Percentiles rank a stretch among this genome's conserved stretches.
phyloP scores from a whole-genome alignment of 1,284 basidiomycete genomes.

The Porogramme epimiltina region DNA sequence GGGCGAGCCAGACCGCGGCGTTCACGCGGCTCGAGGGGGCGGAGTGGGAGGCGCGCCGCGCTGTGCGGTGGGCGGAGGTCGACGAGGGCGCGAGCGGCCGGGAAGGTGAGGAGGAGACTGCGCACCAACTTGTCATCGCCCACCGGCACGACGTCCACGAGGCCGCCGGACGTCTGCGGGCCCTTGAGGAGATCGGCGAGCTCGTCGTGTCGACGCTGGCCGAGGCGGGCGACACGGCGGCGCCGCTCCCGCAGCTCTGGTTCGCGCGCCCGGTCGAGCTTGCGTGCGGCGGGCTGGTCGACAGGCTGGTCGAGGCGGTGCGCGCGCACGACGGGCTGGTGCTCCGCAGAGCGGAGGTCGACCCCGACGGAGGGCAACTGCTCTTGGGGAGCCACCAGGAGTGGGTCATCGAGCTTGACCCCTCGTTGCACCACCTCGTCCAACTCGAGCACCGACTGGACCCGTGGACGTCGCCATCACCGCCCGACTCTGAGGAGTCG shows the following conservation, averaged over 20 bases:
- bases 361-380: background rate
- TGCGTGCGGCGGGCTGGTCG: slow-evolving; percentile 73
- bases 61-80: slow-evolving; percentile 36
- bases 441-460: background rate
- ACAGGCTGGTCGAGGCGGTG: slow-evolving; percentile 52
- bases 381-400: slow-evolving; percentile 25
- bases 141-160: slow-evolving; percentile 55
- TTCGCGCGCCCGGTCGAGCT: slow-evolving; percentile 55
- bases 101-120: slow-evolving; percentile 20
- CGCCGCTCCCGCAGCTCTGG: slow-evolving; percentile 72
- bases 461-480: slow-evolving; percentile 8
- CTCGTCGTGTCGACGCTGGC: slow-evolving; percentile 57
- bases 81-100: slow-evolving; percentile 23
- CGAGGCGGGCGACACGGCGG: slow-evolving; percentile 46
- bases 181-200: slow-evolving; percentile 51
- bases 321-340: slow-evolving; percentile 39
- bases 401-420: slow-evolving; percentile 42
- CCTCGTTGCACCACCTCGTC: slow-evolving; percentile 12
- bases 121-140: slow-evolving; percentile 53
- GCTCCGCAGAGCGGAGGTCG: slow-evolving; percentile 12
- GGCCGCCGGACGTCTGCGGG: slow-evolving; percentile 42
- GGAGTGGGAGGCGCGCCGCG: slow-evolving; percentile 33
- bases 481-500: slow-evolving; percentile 12
- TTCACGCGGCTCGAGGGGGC: slow-evolving; percentile 55
- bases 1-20: slow-evolving; percentile 73